Evolutionary conservation across 805 yeast species (phyloP).

Genomic region (Yarrowia sp.): DNA sequence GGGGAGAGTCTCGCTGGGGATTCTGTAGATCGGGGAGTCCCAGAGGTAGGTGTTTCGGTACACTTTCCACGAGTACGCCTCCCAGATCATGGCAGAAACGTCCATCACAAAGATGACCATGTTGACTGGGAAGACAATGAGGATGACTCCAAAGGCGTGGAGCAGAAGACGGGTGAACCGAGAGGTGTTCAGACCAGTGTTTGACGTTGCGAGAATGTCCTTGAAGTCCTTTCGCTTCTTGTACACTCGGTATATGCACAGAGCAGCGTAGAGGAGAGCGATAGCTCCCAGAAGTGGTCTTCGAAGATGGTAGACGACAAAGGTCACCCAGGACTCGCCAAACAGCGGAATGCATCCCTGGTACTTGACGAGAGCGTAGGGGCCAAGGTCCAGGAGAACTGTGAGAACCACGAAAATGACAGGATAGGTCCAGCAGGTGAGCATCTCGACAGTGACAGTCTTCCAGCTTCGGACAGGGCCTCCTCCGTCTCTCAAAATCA

Average conservation of each 20-base stretch:
- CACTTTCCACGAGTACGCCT: background rate
- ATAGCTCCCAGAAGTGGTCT: background rate
- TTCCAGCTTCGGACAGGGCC: constrained; percentile 9
- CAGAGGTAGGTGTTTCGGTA: background rate
- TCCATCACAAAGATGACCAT: background rate
- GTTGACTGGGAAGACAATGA: background rate
- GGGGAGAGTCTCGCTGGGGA: background rate
- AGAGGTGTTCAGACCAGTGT: background rate
- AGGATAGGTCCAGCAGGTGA: constrained; percentile 2
- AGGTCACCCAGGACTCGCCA: constrained; percentile 13
- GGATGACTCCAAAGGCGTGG: background rate
- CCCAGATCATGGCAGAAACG: background rate
- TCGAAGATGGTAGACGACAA: constrained; percentile 2
- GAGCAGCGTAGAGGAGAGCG: background rate
- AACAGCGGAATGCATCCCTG: background rate
- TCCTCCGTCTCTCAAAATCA: constrained; percentile 10
- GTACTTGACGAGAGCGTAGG: background rate
- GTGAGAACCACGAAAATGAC: background rate
- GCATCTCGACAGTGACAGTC: background rate
- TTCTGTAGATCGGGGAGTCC: background rate
- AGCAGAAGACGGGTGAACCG: background rate
- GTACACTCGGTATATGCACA: background rate
- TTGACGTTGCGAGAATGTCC: constrained; percentile 11
- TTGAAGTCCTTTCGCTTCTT: constrained; percentile 4
- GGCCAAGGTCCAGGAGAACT: background rate